Evolutionary conservation across 2,329 filamentous ascomycete genomes (phyloP).

Genomic region (Lomentospora prolificans): DNA sequence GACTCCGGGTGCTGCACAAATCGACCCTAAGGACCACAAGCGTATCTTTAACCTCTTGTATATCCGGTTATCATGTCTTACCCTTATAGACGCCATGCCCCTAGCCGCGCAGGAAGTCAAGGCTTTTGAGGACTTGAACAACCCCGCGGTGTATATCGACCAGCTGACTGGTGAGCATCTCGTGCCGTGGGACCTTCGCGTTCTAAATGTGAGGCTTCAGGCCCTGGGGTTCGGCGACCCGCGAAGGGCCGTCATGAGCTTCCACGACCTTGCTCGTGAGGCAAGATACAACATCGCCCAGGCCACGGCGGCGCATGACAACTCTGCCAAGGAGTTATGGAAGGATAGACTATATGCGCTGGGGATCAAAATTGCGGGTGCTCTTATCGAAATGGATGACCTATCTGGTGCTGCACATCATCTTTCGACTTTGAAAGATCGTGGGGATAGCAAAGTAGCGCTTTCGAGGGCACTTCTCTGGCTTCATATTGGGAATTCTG

Average conservation of each 20-base stretch:
- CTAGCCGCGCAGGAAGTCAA: constrained; percentile 60
- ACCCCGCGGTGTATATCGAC: constrained; percentile 44
- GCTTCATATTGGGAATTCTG: constrained; percentile 68
- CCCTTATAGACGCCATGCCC: constrained; percentile 63
- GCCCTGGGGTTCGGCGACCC: constrained; percentile 79
- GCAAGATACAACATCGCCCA: constrained; percentile 52
- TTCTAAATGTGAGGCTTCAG: constrained; percentile 75
- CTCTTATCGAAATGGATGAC: constrained; percentile 80
- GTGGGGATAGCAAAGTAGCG: constrained; percentile 28
- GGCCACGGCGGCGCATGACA: constrained; percentile 33
- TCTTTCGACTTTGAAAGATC: constrained; percentile 46
- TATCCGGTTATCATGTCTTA: constrained; percentile 70
- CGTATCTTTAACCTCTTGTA: constrained; percentile 72
- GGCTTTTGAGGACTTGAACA: constrained; percentile 52
- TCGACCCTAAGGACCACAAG: constrained; percentile 45
- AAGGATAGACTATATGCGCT: constrained; percentile 62
- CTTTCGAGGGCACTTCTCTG: constrained; percentile 57
- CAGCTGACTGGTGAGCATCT: constrained; percentile 49
- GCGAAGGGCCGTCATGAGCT: constrained; percentile 74
- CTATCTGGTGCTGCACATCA: constrained; percentile 68
- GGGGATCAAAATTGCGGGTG: constrained; percentile 55
- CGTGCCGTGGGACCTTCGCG: constrained; percentile 78
- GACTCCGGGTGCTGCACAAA: constrained; percentile 24
- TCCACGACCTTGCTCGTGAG: constrained; percentile 79
- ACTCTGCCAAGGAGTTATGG: constrained; percentile 57